Conservation (phyloP, 345 rosid species). For the Salix purpurea region DNA sequence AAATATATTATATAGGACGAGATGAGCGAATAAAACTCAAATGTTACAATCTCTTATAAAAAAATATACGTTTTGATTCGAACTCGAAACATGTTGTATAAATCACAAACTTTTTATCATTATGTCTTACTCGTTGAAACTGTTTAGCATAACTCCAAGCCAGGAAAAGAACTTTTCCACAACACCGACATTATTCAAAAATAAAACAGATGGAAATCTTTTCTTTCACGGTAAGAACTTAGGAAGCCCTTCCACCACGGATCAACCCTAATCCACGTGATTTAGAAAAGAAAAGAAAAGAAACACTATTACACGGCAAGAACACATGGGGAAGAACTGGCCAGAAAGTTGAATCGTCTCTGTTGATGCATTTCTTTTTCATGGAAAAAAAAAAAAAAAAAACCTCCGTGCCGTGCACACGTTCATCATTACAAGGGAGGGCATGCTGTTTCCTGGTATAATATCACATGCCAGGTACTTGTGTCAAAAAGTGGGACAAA, state of each 20-base stretch:
- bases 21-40: too few species aligned
- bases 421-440: not conserved
- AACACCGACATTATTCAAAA: not conserved
- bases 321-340: not conserved
- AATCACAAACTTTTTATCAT: too few species aligned
- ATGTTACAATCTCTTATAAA: fast-evolving
- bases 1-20: too few species aligned
- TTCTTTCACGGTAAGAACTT: too few species aligned
- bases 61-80: too few species aligned
- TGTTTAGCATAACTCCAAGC: too few species aligned
- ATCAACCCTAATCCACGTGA: not conserved
- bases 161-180: too few species aligned
- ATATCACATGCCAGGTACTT: not conserved
- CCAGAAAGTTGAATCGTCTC: not conserved
- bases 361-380: not conserved
- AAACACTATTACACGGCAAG: not conserved
- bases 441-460: not conserved
- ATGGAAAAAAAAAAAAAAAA: too few species aligned
- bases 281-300: too few species aligned
- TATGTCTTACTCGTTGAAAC: too few species aligned
- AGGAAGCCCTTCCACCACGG: not conserved
- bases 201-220: not conserved
- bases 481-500: not conserved
- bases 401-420: not conserved
- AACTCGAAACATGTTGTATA: too few species aligned